Percentiles rank a stretch among this genome's conserved stretches.
phyloP scores from a whole-genome alignment of 805 yeast species.

The Priceomyces castillae region DNA sequence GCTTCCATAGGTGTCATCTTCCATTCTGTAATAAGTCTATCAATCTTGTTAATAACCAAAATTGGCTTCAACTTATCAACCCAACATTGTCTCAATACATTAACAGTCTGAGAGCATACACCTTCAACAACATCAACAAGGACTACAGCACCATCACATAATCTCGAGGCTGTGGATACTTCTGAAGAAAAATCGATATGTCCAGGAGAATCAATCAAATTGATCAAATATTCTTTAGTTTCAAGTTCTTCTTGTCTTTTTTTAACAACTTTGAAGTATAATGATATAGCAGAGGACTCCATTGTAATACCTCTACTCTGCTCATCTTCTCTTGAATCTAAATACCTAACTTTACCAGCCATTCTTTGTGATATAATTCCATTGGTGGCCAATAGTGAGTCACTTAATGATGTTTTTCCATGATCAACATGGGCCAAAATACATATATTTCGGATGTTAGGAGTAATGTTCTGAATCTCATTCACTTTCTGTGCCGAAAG shows the following conservation, averaged over 20 bases:
- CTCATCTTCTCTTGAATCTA: conserved; percentile 94
- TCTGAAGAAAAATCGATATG: conserved; percentile 96
- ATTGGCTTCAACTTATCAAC: conserved; percentile 85
- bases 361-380: conserved; percentile 92
- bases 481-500: conserved; percentile 63
- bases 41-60: conserved; percentile 87
- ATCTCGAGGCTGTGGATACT: conserved; percentile 91
- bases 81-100: conserved; percentile 95
- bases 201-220: conserved; percentile 98
- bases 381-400: conserved; percentile 87
- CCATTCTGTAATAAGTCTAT: conserved; percentile 78
- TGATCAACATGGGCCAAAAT: conserved; percentile 98
- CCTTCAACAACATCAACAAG: conserved; percentile 97
- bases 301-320: conserved; percentile 95
- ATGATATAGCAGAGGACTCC: conserved; percentile 94
- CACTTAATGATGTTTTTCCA: conserved; percentile 94
- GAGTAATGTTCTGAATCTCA: conserved; percentile 65
- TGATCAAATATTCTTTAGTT: conserved; percentile 77
- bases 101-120: conserved; percentile 95
- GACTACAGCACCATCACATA: conserved; percentile 96
- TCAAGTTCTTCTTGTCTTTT: conserved; percentile 35
- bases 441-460: conserved; percentile 82
- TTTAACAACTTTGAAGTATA: conserved; percentile 74
- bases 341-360: conserved; percentile 92
- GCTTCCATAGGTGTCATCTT: conserved; percentile 84